Percentiles rank a stretch among this genome's conserved stretches.
Conservation (phyloP, 2,329 filamentous ascomycete genomes). For the Neonectria sp. region DNA sequence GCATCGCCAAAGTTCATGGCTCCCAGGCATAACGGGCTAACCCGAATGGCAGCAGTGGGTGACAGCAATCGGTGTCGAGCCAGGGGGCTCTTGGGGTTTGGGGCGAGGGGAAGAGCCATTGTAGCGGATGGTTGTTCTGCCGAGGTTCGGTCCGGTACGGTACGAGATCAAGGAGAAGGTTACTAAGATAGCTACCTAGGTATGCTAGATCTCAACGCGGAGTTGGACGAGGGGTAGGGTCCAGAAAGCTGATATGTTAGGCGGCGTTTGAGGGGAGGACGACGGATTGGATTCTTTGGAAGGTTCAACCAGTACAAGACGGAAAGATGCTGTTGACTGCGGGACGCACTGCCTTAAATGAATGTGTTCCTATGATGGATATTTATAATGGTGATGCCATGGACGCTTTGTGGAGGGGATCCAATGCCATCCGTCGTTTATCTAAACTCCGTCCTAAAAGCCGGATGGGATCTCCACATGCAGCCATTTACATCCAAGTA, state of each 20-base stretch:
- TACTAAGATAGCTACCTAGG: background rate
- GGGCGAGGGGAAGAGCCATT: constrained; percentile 55
- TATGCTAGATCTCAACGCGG: constrained; percentile 4
- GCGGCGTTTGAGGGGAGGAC: background rate
- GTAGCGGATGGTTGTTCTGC: background rate
- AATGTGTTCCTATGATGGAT: constrained; percentile 5
- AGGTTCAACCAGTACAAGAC: constrained; percentile 18
- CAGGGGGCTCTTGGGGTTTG: constrained; percentile 71
- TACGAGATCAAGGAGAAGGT: background rate
- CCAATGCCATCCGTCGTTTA: constrained; percentile 5
- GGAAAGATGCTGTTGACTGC: background rate
- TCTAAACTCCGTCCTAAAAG: constrained; percentile 32
- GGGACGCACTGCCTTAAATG: background rate
- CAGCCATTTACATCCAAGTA: background rate
- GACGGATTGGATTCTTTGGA: constrained; percentile 11
- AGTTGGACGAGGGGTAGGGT: background rate
- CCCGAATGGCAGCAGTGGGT: constrained; percentile 74
- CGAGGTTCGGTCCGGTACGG: background rate
- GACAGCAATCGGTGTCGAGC: constrained; percentile 77
- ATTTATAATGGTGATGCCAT: constrained; percentile 19
- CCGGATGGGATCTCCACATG: constrained; percentile 7
- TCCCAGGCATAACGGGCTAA: constrained; percentile 78
- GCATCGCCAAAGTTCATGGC: constrained; percentile 75
- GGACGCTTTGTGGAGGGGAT: background rate
- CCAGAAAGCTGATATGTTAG: background rate